Evolutionary conservation across 2,329 filamentous ascomycete species (phyloP).

Genomic region (Triangularia verruculosa): DNA sequence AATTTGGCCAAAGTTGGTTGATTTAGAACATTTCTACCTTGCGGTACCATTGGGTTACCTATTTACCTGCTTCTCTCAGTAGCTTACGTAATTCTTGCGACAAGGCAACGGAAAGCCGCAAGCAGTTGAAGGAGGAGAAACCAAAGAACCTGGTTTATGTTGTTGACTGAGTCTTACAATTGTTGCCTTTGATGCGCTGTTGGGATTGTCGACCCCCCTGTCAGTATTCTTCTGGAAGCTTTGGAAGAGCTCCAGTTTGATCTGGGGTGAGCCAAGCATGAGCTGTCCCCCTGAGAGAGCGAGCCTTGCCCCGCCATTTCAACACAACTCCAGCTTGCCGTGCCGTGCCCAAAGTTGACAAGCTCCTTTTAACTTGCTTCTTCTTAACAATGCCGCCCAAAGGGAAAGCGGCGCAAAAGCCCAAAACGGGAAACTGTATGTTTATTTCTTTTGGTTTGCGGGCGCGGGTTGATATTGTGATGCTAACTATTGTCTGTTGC

Average conservation of each 20-base stretch:
- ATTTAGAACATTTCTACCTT: constrained; percentile 12
- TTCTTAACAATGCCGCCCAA: constrained; percentile 34
- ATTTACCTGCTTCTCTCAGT: not conserved
- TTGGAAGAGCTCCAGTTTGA: not conserved
- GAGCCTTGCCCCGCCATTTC: not conserved
- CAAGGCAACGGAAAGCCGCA: not conserved
- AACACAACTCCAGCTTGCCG: constrained; percentile 1
- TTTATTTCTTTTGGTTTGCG: not conserved
- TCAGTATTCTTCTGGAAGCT: not conserved
- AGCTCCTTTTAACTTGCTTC: constrained; percentile 10
- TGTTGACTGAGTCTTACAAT: constrained; percentile 12
- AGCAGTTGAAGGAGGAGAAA: constrained; percentile 7
- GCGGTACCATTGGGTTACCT: constrained; percentile 4
- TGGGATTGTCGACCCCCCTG: constrained; percentile 13
- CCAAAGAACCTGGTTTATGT: not conserved
- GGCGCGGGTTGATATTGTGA: not conserved
- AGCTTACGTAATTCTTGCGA: not conserved
- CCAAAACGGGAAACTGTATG: constrained; percentile 27
- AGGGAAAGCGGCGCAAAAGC: constrained; percentile 31
- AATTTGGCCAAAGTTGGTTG: not conserved
- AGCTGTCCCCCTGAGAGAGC: not conserved
- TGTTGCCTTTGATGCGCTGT: constrained; percentile 15
- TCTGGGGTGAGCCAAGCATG: not conserved
- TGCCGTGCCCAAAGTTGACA: constrained; percentile 8
- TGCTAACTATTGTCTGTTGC: constrained; percentile 21